Base-by-base conservation (phyloP, 2,329 filamentous ascomycete species). In the Fusarium circinatum region DNA sequence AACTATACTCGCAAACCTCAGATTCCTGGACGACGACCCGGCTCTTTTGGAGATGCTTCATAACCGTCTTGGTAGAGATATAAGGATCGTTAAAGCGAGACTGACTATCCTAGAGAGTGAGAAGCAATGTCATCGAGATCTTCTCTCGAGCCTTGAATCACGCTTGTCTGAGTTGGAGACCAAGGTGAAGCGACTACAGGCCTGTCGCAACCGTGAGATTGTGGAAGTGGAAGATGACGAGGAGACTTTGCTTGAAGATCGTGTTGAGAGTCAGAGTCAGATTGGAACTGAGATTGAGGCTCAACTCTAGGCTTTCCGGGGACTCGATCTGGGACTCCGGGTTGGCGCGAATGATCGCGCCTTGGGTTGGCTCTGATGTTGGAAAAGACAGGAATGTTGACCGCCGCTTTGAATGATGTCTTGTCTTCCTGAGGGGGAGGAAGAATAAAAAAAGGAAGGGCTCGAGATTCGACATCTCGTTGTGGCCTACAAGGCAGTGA, bases 401-500 rank as follows among this genome's bases (percentile, higher is more conserved):
- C 11, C 11, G 18, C 20, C 45, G 8, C 18, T 7, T 49, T 32
- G 47, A 9, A 12, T 49, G 10, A 49, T 49, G 14, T 17, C 20
- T n/a, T 8, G 14, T 49, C 20, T 4, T 10, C 6, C 9, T 17
- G 4, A 4, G 8, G 28, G 28, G 0, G 12, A 0, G 14, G 22
- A 14, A 4, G 20, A 28, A 30, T 22, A 12, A 6, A n/a, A 6
- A n/a, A 32, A 6, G 17, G 44, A 32, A 49, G 47, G 9, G 9
- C 17, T 32, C 6, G 15, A 17, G 14, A 49, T 7, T 15, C 17
- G 45, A 17, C 15, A 18, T 49, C 28, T n/a, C 2, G 6, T n/a
- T 49, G 1, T 5, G 20, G 28, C 28, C 6, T 32, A 32, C 5
- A 4, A 22, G 17, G 47, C 28, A 17, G 10, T 8, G 47, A 32